A percentile compares a stretch with the other conserved stretches of the same genome.
phyloP scores from a whole-genome alignment of 2,329 filamentous ascomycete genomes.

The Sodiomyces alkalinus region DNA sequence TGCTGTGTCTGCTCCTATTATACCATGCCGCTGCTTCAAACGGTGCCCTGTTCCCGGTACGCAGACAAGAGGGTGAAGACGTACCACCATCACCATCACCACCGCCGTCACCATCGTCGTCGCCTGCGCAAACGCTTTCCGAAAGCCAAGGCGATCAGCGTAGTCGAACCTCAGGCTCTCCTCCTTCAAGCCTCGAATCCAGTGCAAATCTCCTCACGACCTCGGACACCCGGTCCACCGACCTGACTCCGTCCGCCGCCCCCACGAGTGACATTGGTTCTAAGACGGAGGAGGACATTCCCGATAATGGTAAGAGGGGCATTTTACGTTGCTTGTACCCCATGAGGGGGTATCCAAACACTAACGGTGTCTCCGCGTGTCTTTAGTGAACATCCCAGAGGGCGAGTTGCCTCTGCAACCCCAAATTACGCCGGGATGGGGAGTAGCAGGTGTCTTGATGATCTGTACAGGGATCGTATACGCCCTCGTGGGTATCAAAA shows the following conservation, averaged over 20 bases:
- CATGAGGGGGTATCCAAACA: too few species aligned
- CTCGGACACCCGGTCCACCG: constrained; percentile 1
- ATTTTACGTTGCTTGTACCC: not conserved
- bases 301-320: constrained; percentile 15
- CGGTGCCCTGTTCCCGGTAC: constrained; percentile 14
- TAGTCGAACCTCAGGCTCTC: too few species aligned
- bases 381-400: constrained; percentile 26
- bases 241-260: constrained; percentile 3
- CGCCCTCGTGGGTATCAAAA: constrained; percentile 68
- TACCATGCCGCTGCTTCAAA: constrained; percentile 21
- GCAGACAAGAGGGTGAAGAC: constrained; percentile 17
- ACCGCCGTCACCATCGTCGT: constrained; percentile 4
- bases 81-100: constrained; percentile 9
- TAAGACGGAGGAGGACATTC: not conserved
- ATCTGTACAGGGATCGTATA: constrained; percentile 57
- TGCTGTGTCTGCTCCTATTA: constrained; percentile 23
- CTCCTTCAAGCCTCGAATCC: not conserved
- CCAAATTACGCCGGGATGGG: constrained; percentile 64
- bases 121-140: too few species aligned
- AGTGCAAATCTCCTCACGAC: not conserved
- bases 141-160: too few species aligned
- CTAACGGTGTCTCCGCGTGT: too few species aligned
- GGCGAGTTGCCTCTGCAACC: constrained; percentile 57
- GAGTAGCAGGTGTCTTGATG: constrained; percentile 62
- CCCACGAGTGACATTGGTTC: constrained; percentile 1